phyloP scores from a whole-genome alignment of 352 stramenopile genomes.

The Globisporangium heterothallicum region DNA sequence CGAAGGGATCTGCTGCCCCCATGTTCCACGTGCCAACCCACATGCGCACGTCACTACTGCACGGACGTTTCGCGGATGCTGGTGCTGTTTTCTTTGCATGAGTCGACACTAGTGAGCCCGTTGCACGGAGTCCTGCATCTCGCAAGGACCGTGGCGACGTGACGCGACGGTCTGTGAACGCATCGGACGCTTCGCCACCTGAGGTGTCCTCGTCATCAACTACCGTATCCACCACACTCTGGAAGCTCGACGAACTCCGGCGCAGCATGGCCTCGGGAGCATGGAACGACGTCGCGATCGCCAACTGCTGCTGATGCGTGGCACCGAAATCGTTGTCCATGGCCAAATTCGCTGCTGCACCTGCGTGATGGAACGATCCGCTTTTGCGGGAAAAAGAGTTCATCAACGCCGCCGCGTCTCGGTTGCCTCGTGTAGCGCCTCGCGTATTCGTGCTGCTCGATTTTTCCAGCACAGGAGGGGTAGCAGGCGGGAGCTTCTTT shows the following conservation, averaged over 20 bases:
- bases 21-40: conserved; percentile 89
- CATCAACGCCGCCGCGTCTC: conserved; percentile 23
- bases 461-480: conserved; percentile 14
- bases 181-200: conserved; percentile 1
- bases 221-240: conserved; percentile 22
- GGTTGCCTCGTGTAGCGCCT: conserved; percentile 20
- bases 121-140: conserved; percentile 40
- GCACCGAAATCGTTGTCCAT: conserved; percentile 29
- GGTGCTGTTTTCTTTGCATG: conserved; percentile 1
- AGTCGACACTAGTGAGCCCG: conserved; percentile 30
- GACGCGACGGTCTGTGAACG: conserved; percentile 17
- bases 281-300: conserved; percentile 30
- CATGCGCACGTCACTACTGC: conserved; percentile 51
- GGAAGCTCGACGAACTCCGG: conserved; percentile 18
- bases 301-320: conserved; percentile 35
- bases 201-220: conserved; percentile 26
- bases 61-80: conserved; percentile 25
- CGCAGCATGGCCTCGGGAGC: conserved; percentile 16
- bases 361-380: conserved; percentile 40
- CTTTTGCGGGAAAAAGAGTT: conserved; percentile 35
- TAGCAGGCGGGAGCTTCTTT: background rate
- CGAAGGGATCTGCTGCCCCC: conserved; percentile 73
- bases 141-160: conserved; percentile 67
- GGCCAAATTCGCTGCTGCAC: conserved; percentile 16
- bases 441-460: conserved; percentile 41